These are phyloP conservation scores for Backusella parvicylindrica DNA, from an alignment of 192 early-diverging fungal species.

Conservation along the genomic window DNA sequence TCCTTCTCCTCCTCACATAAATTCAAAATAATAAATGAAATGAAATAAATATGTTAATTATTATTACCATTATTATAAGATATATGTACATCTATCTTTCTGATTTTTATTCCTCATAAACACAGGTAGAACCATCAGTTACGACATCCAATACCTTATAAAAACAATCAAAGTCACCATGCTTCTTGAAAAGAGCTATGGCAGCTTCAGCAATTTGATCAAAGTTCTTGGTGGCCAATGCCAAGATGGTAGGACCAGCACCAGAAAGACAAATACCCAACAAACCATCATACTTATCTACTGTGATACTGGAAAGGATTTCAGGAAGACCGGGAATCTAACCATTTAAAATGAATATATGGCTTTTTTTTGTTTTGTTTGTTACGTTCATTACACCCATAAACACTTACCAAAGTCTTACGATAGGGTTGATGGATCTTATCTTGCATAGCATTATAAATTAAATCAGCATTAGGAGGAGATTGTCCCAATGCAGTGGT, in stretches of 20 bases:
- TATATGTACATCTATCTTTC: background rate
- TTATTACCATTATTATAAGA: background rate
- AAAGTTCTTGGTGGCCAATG: conserved; percentile 81
- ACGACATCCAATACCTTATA: conserved; percentile 64
- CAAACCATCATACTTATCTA: conserved; percentile 74
- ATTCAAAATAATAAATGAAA: background rate
- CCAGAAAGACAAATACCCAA: conserved; percentile 93
- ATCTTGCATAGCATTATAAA: conserved; percentile 94
- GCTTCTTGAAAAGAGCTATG: conserved; percentile 55
- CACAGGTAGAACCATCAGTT: conserved; percentile 48
- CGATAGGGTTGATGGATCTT: conserved; percentile 96
- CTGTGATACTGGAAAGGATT: conserved; percentile 73
- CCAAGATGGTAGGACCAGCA: conserved; percentile 95
- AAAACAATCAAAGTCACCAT: conserved; percentile 54
- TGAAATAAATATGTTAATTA: background rate
- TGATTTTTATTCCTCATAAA: conserved; percentile 5
- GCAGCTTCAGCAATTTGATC: conserved; percentile 74
- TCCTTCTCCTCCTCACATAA: background rate
- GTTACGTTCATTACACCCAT: background rate
- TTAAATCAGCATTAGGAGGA: conserved; percentile 69
- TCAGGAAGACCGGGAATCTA: conserved; percentile 86
- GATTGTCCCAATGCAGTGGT: conserved; percentile 73
- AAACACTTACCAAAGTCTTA: conserved; percentile 69
- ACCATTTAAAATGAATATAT: background rate
- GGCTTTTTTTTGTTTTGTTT: too few species aligned